Conservation (phyloP, 176 grass and related monocot species). For the Musa acuminata region DNA sequence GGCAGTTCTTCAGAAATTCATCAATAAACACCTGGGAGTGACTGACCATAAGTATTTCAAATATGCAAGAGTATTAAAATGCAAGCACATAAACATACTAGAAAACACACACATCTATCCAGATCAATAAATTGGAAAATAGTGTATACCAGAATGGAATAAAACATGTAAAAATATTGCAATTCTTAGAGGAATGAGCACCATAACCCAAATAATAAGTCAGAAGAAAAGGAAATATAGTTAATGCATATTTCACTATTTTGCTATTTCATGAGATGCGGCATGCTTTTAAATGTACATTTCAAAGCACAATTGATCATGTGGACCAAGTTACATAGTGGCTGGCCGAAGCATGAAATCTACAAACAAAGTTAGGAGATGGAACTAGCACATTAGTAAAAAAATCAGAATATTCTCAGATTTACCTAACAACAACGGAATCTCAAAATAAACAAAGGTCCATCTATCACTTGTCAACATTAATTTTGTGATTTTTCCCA, state of each 20-base stretch:
- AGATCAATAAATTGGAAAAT: neutral
- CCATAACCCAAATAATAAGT: neutral
- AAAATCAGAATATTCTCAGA: too few species aligned
- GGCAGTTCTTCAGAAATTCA: slow-evolving; percentile 8
- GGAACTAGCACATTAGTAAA: too few species aligned
- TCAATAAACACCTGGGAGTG: slow-evolving; percentile 20
- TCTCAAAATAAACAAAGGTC: neutral
- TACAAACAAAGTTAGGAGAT: neutral
- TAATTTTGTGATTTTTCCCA: neutral
- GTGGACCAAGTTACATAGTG: neutral
- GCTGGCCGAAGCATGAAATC: neutral
- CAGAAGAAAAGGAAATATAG: neutral
- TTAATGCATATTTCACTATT: neutral
- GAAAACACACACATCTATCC: too few species aligned
- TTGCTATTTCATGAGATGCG: neutral
- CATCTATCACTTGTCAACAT: neutral
- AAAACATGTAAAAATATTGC: neutral
- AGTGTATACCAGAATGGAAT: neutral
- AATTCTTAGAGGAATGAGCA: neutral
- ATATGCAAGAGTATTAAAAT: neutral
- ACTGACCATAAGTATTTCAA: neutral
- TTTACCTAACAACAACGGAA: too few species aligned
- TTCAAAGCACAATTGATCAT: neutral
- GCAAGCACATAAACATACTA: neutral
- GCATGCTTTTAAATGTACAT: neutral